Base-by-base conservation (phyloP, 192 early-diverging fungal species). In the Funneliformis geosporum region DNA sequence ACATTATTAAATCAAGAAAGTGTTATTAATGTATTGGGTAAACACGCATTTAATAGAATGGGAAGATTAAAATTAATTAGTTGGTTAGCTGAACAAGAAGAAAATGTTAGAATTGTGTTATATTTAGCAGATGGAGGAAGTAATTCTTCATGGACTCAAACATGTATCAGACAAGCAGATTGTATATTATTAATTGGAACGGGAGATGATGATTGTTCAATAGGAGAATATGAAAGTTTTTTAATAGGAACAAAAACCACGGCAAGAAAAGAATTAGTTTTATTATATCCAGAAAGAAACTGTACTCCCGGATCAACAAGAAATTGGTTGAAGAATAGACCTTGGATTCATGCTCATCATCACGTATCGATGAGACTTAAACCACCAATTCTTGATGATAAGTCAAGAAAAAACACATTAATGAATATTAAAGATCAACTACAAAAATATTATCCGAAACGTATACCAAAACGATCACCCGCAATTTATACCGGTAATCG, bases 331-430 rank as follows among this genome's bases (percentile, higher is more conserved):
- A 96, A 96, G 86, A 94, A 90, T 74, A 88, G 97, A 27, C 78
- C 91, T 7, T 99, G 97, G 97, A 92, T 99, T 43, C 96, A 98
- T 80, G 95, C 95, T 0, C 97, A 99, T 84, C 97, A 99, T 82
- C 98, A 99, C 85, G 91, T 98, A 21, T 90, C 90, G 72, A 95
- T 95, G 94, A 86, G 82, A 83, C 70, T 42, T 71, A 82, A 71
- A 14, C 84, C 76, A 5, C 79, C 70, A 39, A 83, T 80, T 60
- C 42, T 90, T 21, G 76, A 85, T 27, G 83, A 83, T 8, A 85
- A 86, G 65, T 72, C 83, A 2, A 74, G 87, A 42, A 88, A 89
- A 76, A 86, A 86, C 76, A 87, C 88, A 4, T 84, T 94, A 23
- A 88, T 84, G 78, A 87, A 86, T 62, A 83, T 95, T 82, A 89